Evolutionary conservation across 352 stramenopile genomes (phyloP).

Genomic region (Phytophthora colocasiae): DNA sequence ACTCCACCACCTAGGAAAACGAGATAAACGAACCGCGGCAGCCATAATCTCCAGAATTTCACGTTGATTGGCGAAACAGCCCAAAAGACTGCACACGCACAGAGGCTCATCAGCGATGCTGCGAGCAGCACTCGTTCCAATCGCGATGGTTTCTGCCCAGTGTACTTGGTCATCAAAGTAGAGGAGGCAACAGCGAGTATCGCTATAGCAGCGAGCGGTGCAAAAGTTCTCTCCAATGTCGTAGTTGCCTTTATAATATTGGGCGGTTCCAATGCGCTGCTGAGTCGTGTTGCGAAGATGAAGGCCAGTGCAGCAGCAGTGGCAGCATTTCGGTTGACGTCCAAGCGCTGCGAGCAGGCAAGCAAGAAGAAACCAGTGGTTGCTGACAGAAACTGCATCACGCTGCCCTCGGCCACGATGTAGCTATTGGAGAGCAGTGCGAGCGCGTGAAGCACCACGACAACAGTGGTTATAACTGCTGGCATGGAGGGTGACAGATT

Average conservation of each 20-base stretch:
- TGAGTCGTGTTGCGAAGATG: constrained; percentile 50
- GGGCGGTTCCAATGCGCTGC: constrained; percentile 54
- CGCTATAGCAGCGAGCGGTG: constrained; percentile 34
- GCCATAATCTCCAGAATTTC: constrained; percentile 56
- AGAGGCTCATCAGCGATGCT: constrained; percentile 34
- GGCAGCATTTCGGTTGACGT: constrained; percentile 7
- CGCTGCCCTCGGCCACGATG: constrained; percentile 76
- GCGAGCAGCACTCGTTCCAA: constrained; percentile 25
- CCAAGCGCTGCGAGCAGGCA: constrained; percentile 27
- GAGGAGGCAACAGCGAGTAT: constrained; percentile 30
- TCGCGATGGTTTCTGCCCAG: constrained; percentile 17
- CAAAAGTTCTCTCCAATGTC: constrained; percentile 47
- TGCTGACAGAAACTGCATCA: constrained; percentile 75
- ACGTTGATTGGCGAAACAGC: constrained; percentile 42
- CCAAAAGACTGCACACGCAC: constrained; percentile 61
- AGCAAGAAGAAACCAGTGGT: constrained; percentile 63
- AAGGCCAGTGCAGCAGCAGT: constrained; percentile 47
- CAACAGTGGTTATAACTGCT: constrained; percentile 38
- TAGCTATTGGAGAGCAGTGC: constrained; percentile 88
- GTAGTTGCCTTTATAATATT: constrained; percentile 75
- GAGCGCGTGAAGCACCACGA: constrained; percentile 69
- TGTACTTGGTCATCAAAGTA: constrained; percentile 9
- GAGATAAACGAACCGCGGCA: constrained; percentile 66
- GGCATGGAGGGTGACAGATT: constrained; percentile 13
- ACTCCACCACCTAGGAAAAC: constrained; percentile 31